These are phyloP conservation scores for Yamadazyma membranifaciens DNA, from an alignment of 1,139 yeast genomes.

Conservation along the genomic window DNA sequence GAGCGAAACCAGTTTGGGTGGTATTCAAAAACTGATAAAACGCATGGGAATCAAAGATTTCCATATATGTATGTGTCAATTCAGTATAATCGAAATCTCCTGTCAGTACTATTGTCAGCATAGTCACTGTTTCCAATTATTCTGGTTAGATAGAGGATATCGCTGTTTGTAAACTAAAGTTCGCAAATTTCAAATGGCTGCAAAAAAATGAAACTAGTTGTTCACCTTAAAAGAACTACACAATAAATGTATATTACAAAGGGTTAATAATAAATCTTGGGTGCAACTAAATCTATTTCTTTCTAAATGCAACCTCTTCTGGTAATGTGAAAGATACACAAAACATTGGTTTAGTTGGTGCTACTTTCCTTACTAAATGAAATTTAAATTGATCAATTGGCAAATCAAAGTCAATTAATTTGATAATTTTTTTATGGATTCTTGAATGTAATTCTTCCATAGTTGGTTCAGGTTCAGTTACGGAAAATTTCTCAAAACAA, in stretches of 20 bases:
- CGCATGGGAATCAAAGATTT: slow-evolving; percentile 23
- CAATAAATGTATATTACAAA: not conserved
- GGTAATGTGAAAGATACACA: slow-evolving; percentile 84
- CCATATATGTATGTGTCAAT: slow-evolving; percentile 27
- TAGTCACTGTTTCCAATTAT: slow-evolving; percentile 1
- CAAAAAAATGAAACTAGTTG: not conserved
- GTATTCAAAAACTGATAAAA: slow-evolving; percentile 49
- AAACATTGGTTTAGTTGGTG: slow-evolving; percentile 96
- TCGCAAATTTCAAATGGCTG: slow-evolving; percentile 3
- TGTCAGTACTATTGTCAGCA: slow-evolving; percentile 21
- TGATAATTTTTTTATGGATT: slow-evolving; percentile 58
- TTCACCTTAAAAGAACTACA: too few species aligned
- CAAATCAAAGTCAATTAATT: slow-evolving; percentile 49
- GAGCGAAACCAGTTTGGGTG: slow-evolving; percentile 58
- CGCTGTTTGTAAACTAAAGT: not conserved
- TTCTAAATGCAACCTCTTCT: slow-evolving; percentile 64
- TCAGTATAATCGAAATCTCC: slow-evolving; percentile 25
- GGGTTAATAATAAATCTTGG: too few species aligned
- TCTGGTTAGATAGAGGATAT: not conserved
- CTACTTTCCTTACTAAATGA: slow-evolving; percentile 88
- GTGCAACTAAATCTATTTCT: slow-evolving; percentile 4
- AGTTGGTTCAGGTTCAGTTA: slow-evolving; percentile 68
- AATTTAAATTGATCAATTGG: slow-evolving; percentile 51
- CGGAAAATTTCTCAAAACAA: slow-evolving; percentile 85
- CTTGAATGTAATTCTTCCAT: slow-evolving; percentile 62